These are phyloP conservation scores for Penicillium sp. DNA, from an alignment of 2,329 filamentous ascomycete species.

Conservation along the genomic window DNA sequence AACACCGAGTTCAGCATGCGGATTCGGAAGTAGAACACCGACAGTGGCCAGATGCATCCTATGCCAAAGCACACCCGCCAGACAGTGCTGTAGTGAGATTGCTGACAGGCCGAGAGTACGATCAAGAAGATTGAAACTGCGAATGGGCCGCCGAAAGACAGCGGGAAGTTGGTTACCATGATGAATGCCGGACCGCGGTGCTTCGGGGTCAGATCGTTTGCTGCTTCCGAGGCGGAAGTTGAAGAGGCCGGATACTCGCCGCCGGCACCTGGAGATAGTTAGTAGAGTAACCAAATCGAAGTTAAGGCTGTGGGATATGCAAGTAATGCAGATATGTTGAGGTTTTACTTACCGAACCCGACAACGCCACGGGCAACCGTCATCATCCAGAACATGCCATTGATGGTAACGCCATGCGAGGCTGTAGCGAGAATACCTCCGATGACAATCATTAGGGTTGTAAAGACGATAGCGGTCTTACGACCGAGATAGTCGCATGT, in stretches of 20 bases:
- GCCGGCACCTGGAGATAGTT: conserved; percentile 30
- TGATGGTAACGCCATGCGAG: conserved; percentile 44
- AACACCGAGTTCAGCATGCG: conserved; percentile 54
- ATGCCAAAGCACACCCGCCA: conserved; percentile 53
- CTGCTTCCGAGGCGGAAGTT: conserved; percentile 48
- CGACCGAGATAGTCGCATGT: conserved; percentile 49
- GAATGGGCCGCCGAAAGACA: conserved; percentile 44
- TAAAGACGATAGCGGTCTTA: conserved; percentile 47
- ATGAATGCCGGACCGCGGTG: conserved; percentile 46
- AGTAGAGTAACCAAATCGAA: background rate
- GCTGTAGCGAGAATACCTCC: conserved; percentile 49
- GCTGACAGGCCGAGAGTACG: conserved; percentile 40
- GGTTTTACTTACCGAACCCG: conserved; percentile 40
- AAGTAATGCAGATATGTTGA: background rate
- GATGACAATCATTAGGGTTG: conserved; percentile 48
- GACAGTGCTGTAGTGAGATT: conserved; percentile 41
- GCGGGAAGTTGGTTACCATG: conserved; percentile 47
- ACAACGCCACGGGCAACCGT: conserved; percentile 50
- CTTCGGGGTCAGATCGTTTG: conserved; percentile 46
- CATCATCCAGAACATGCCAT: conserved; percentile 56
- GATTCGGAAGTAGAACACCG: conserved; percentile 57
- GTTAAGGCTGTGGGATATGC: background rate
- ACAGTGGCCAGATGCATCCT: conserved; percentile 51
- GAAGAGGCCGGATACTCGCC: conserved; percentile 52
- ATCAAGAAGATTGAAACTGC: conserved; percentile 49